Conservation (phyloP, 345 rosid species). For the Mangifera indica region DNA sequence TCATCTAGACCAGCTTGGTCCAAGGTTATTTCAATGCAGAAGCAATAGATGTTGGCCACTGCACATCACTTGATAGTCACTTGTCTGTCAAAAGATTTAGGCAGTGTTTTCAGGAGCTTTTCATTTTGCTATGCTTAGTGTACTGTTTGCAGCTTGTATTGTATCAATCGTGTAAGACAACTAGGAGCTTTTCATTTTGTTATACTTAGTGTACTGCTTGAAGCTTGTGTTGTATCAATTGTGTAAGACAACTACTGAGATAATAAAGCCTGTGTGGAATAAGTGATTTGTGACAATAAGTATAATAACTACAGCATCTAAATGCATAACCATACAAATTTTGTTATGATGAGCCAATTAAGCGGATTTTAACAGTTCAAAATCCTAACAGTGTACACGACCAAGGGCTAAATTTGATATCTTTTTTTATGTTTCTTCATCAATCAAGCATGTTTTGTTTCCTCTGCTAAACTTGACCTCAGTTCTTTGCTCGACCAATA, state of each 20-base stretch:
- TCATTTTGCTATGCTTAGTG: too few relatives aligned
- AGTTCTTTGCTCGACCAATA: neutral
- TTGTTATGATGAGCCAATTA: neutral
- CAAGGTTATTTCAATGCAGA: slow-evolving; percentile 51
- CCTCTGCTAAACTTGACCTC: neutral
- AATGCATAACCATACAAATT: neutral
- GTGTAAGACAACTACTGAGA: neutral
- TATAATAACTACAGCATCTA: neutral
- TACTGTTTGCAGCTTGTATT: too few relatives aligned
- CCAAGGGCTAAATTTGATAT: neutral
- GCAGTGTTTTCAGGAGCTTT: too few relatives aligned
- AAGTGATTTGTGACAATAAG: too few relatives aligned
- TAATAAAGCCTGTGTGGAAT: too few relatives aligned
- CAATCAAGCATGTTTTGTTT: neutral
- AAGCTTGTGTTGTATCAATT: neutral
- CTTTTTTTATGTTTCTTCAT: neutral
- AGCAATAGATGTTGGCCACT: neutral
- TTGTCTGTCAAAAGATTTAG: too few relatives aligned
- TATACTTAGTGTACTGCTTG: too few relatives aligned
- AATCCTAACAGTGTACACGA: neutral
- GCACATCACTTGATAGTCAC: too few relatives aligned
- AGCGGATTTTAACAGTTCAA: neutral
- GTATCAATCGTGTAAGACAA: neutral
- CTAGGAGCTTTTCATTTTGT: too few relatives aligned
- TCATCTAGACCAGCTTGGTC: slow-evolving; percentile 58